These are phyloP conservation scores for Colletotrichum sp. DNA, from an alignment of 2,329 filamentous ascomycete genomes.

Conservation along the genomic window DNA sequence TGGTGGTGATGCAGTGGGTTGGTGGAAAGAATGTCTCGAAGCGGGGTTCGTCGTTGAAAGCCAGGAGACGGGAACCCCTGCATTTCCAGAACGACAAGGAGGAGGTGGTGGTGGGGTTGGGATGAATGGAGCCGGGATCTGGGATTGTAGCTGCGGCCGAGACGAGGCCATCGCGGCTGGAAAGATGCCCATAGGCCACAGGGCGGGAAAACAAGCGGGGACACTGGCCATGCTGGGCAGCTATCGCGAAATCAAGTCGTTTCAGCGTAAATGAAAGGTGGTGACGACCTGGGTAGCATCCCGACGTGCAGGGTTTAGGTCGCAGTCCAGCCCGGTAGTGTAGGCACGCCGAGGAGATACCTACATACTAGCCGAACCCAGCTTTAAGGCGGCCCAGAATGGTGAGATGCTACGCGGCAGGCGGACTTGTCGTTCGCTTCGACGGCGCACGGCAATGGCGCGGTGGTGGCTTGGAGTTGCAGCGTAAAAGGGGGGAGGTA, in stretches of 20 bases:
- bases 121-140: neutral
- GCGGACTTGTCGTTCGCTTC: neutral
- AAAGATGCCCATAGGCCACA: constrained; percentile 16
- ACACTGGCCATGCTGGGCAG: constrained; percentile 3
- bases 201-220: constrained; percentile 9
- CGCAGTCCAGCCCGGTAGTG: neutral
- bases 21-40: neutral
- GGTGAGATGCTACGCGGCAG: neutral
- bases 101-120: neutral
- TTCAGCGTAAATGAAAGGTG: constrained; percentile 21
- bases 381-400: neutral
- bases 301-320: constrained; percentile 5
- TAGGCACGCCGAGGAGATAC: neutral
- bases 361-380: neutral
- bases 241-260: constrained; percentile 14
- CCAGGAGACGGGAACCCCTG: constrained; percentile 8
- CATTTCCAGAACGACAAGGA: neutral
- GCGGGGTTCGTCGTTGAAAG: constrained; percentile 1
- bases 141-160: neutral
- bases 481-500: neutral
- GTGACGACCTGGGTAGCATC: constrained; percentile 9
- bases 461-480: neutral
- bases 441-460: neutral
- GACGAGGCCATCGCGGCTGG: constrained; percentile 5
- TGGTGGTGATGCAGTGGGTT: neutral